Base-by-base conservation (phyloP, 2,329 filamentous ascomycete species). In the Camillea tinctor region DNA sequence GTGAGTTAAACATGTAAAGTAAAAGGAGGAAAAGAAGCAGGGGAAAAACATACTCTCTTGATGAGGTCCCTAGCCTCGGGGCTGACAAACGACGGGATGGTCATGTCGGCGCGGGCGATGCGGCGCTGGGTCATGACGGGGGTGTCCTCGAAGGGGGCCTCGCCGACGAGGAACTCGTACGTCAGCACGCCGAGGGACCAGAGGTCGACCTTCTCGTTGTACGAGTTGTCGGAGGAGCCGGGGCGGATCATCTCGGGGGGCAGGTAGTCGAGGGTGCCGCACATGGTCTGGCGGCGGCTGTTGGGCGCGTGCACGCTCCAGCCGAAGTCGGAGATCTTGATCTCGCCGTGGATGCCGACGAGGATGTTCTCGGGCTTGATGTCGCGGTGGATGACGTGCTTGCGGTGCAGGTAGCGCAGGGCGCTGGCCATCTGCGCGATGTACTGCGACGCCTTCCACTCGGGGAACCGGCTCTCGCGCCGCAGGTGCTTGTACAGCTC, bases 361-460 rank as follows among this genome's bases (percentile, higher is more conserved):
- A 98, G 84, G 65, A 98, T 98, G 72, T 98, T 98, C 78, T 98
- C 93, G 2, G 93, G 93, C 81, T 98, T 98, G 79, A 98, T 98
- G 71, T 98, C 93, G 60, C 93, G 86, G 77, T 98, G 94, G 80
- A 98, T 98, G 68, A 98, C 91, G 75, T 97, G 93, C 80, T 98
- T 98, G 75, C 92, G 92, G 80, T 97, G 93, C 52, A 97, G 84
- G 73, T 97, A 98, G 68, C 89, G 88, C 68, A 97, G 80, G 0
- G 93, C 93, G 51, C 89, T 89, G n/a, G 91, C 90, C 91, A 95
- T 95, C 76, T 96, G 92, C 2, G 91, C 91, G 64, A 95, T 87
- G 75, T 94, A 96, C 77, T 93, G 89, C 23, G 91, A 91, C 8
- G 92, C 91, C 75, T 92, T 92, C 86, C 88, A 91, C 75, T 96